phyloP scores from a whole-genome alignment of 371 early-diverging fungal species.

The Globomyces sp. region DNA sequence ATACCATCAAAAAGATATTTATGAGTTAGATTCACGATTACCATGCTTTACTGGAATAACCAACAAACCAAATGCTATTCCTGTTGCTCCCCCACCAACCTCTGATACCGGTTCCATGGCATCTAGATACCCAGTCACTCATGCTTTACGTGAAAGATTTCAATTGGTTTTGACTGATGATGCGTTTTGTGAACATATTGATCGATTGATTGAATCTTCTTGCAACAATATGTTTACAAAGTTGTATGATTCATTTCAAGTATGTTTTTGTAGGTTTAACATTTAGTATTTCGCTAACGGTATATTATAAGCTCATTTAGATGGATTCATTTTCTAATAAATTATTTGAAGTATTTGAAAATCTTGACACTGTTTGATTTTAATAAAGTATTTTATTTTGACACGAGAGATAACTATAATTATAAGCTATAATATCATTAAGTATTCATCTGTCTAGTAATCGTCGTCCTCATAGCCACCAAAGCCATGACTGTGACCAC shows the following conservation, averaged over 20 bases:
- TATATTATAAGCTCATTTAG: conserved; percentile 46
- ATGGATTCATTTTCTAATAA: not conserved
- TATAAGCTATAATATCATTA: too few species aligned
- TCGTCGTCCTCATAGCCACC: not conserved
- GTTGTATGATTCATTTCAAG: conserved; percentile 98
- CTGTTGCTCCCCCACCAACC: conserved; percentile 2
- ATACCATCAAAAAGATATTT: not conserved
- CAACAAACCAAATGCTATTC: not conserved
- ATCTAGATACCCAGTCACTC: conserved; percentile 45
- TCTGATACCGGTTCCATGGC: not conserved
- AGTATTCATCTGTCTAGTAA: not conserved
- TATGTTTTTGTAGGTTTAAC: not conserved
- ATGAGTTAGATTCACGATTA: conserved; percentile 69
- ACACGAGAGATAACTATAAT: too few species aligned
- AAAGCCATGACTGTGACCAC: not conserved
- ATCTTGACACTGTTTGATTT: too few species aligned
- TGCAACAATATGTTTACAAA: conserved; percentile 94
- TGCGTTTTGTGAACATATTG: conserved; percentile 86
- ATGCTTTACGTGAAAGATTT: conserved; percentile 83
- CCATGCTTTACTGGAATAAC: conserved; percentile 80
- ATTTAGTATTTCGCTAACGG: conserved; percentile 91
- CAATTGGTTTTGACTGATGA: conserved; percentile 80
- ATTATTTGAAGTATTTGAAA: too few species aligned
- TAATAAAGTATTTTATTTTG: too few species aligned
- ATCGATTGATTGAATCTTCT: conserved; percentile 88